phyloP scores from a whole-genome alignment of 202 grass and related monocot genomes.

The Carex arenaria region DNA sequence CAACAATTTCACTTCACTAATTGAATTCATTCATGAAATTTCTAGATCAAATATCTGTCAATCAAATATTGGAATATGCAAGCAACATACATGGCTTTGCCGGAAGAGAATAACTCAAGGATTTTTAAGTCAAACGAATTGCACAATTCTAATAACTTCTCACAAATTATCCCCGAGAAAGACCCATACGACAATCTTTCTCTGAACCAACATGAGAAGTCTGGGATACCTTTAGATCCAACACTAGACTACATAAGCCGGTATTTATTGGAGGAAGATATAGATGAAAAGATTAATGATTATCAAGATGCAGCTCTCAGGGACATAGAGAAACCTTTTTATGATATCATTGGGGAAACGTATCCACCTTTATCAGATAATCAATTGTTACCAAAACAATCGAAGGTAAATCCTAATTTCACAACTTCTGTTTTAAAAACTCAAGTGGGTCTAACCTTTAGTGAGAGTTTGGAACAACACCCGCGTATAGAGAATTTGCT shows the following conservation, averaged over 20 bases:
- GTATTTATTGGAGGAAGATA: constrained; percentile 45
- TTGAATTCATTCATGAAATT: no score
- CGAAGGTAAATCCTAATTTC: not conserved
- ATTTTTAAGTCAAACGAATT: no score
- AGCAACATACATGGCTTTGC: no score
- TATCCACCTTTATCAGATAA: constrained; percentile 20
- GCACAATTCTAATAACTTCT: no score
- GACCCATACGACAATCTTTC: no score
- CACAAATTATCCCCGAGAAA: no score
- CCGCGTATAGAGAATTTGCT: not conserved
- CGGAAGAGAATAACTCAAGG: no score
- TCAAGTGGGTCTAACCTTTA: not conserved
- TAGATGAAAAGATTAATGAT: constrained; percentile 24
- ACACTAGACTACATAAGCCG: constrained; percentile 21
- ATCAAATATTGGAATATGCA: no score
- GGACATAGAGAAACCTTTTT: constrained; percentile 55
- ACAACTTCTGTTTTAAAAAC: not conserved
- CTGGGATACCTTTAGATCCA: constrained; percentile 23
- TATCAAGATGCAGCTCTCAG: constrained; percentile 33
- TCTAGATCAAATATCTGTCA: no score
- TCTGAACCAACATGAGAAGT: not conserved
- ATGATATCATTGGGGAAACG: constrained; percentile 44
- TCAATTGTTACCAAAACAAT: not conserved
- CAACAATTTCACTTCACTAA: no score
- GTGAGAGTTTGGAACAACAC: no score